Percentiles rank a stretch among this genome's conserved stretches.
These are phyloP conservation scores for Eimeria falciformis DNA, from an alignment of 169 alveolate species.

Conservation along the genomic window DNA sequence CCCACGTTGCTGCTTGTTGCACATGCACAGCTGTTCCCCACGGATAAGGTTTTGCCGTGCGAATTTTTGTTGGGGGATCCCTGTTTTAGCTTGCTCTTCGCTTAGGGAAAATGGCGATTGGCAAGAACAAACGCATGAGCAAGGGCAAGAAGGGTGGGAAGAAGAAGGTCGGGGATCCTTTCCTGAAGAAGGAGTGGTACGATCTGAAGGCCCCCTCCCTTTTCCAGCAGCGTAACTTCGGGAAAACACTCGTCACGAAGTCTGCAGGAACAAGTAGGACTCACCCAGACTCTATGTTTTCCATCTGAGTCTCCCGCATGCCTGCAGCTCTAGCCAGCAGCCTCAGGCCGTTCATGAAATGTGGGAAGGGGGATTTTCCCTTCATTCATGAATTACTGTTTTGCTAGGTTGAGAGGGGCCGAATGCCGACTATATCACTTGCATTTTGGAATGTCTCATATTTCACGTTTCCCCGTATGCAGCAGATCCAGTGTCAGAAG, in stretches of 20 bases:
- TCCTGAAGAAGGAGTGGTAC: conserved; percentile 97
- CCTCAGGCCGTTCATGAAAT: neutral
- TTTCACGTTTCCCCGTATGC: no score
- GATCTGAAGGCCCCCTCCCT: conserved; percentile 96
- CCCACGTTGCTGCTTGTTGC: conserved; percentile 22
- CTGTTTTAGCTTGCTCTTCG: conserved; percentile 23
- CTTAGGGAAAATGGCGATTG: conserved; percentile 94
- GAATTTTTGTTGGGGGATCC: conserved; percentile 34
- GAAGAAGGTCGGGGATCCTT: conserved; percentile 97
- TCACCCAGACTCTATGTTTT: neutral
- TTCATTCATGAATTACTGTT: neutral
- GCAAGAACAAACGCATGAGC: conserved; percentile 97
- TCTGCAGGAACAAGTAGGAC: conserved; percentile 93
- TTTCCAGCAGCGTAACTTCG: conserved; percentile 95
- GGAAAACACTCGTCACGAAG: conserved; percentile 96
- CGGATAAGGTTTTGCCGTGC: no score
- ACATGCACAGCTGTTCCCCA: neutral
- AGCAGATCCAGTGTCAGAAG: no score
- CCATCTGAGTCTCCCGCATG: neutral
- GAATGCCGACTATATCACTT: no score
- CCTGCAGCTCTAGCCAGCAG: neutral
- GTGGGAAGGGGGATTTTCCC: neutral
- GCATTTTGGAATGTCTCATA: no score
- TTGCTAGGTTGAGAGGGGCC: no score
- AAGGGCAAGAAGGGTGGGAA: conserved; percentile 98